These are phyloP conservation scores for Xylaria sp. DNA, from an alignment of 2,329 filamentous ascomycete genomes.

Conservation along the genomic window DNA sequence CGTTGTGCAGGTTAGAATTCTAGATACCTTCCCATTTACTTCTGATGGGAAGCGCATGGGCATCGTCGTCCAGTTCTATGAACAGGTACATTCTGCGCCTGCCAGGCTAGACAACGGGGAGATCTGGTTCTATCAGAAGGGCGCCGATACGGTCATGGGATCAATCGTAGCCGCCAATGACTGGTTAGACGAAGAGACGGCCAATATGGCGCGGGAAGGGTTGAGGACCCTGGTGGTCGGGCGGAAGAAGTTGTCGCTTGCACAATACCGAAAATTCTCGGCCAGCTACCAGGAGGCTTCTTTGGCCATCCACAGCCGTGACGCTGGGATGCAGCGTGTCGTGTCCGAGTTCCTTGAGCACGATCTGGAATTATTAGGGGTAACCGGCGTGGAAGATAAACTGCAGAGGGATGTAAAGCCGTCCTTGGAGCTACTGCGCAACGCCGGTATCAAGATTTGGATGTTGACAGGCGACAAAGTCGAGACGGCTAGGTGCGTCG, in stretches of 20 bases:
- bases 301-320: conserved; percentile 76
- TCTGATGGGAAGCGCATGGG: conserved; percentile 99
- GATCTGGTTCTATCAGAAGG: conserved; percentile 99
- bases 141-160: conserved; percentile 98
- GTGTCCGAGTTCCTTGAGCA: conserved; percentile 81
- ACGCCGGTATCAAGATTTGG: conserved; percentile 99
- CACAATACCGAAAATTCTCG: conserved; percentile 82
- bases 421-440: conserved; percentile 89
- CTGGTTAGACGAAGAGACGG: conserved; percentile 98
- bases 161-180: conserved; percentile 93
- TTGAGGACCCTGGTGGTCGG: conserved; percentile 92
- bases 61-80: conserved; percentile 85
- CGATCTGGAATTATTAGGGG: conserved; percentile 90
- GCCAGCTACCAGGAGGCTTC: conserved; percentile 76
- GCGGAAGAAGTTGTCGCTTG: conserved; percentile 77
- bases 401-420: conserved; percentile 95
- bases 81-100: conserved; percentile 53
- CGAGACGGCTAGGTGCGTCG: conserved; percentile 94
- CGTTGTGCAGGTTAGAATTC: conserved; percentile 82
- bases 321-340: conserved; percentile 78
- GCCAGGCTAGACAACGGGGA: conserved; percentile 65
- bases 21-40: conserved; percentile 96
- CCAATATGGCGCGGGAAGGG: conserved; percentile 99
- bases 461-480: conserved; percentile 99
- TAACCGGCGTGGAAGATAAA: conserved; percentile 97